These are phyloP conservation scores for Poa annua DNA, from an alignment of 176 grass and related monocot species.

Conservation along the genomic window DNA sequence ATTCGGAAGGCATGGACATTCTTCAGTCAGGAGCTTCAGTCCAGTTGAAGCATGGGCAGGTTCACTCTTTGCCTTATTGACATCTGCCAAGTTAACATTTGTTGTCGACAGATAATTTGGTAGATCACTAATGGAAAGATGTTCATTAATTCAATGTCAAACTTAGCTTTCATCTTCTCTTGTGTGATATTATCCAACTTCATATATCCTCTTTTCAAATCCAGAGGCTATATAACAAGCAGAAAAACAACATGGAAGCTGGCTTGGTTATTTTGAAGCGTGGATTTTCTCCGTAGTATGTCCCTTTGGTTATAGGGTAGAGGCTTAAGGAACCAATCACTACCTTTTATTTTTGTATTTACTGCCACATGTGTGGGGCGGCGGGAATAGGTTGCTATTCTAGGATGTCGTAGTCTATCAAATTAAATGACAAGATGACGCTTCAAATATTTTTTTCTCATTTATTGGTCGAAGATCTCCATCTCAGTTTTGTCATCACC, in stretches of 20 bases:
- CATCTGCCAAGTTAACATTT: conserved; percentile 11
- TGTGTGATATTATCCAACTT: conserved; percentile 7
- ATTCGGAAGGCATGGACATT: conserved; percentile 85
- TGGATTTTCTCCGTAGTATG: conserved; percentile 25
- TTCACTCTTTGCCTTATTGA: conserved; percentile 48
- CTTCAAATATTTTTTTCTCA: conserved; percentile 30
- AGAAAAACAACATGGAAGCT: conserved; percentile 7
- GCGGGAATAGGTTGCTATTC: not conserved
- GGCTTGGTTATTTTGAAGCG: not conserved
- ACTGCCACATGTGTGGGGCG: not conserved
- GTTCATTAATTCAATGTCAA: not conserved
- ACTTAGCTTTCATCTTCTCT: conserved; percentile 3
- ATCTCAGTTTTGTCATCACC: conserved; percentile 31
- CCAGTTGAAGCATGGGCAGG: conserved; percentile 92
- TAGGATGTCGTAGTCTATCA: not conserved
- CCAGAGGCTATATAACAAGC: not conserved
- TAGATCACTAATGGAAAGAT: conserved; percentile 20
- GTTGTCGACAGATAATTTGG: not conserved
- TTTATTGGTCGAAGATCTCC: conserved; percentile 35
- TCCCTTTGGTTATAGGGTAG: conserved; percentile 3
- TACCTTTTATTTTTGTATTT: not conserved
- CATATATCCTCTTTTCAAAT: conserved; percentile 22
- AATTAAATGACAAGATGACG: not conserved
- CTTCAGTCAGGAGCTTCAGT: conserved; percentile 80
- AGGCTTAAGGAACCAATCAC: conserved; percentile 1